These are phyloP conservation scores for Eimeria maxima DNA, from an alignment of 169 alveolate species.

Conservation along the genomic window DNA sequence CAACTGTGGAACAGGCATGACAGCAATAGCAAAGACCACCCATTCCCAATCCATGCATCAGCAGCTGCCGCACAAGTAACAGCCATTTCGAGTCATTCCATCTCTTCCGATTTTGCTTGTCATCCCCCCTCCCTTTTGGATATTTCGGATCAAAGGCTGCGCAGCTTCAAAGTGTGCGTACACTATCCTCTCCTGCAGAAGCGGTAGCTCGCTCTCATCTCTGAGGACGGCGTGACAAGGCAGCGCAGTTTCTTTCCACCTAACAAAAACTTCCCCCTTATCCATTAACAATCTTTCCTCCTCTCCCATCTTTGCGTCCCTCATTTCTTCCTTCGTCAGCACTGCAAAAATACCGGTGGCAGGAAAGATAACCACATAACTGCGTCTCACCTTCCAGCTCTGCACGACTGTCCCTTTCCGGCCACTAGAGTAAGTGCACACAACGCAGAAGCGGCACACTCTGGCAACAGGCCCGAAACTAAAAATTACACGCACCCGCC, in stretches of 20 bases:
- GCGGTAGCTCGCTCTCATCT: slow-evolving; percentile 32
- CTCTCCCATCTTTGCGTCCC: slow-evolving; percentile 26
- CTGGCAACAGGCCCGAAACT: not conserved
- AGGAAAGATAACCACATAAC: too few species aligned
- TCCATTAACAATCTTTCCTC: not conserved
- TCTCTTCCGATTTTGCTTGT: too few species aligned
- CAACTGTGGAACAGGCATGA: too few species aligned
- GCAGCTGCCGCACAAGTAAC: too few species aligned
- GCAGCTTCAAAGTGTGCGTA: not conserved
- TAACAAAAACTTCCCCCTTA: slow-evolving; percentile 10
- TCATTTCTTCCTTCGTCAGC: not conserved
- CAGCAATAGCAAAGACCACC: too few species aligned
- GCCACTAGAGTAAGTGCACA: not conserved
- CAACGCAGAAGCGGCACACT: not conserved
- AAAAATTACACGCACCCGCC: not conserved
- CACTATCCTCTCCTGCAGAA: slow-evolving; percentile 42
- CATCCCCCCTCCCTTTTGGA: too few species aligned
- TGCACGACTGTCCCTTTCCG: too few species aligned
- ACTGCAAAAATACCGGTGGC: not conserved
- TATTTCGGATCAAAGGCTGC: not conserved
- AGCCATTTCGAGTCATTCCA: too few species aligned
- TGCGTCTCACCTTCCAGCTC: too few species aligned
- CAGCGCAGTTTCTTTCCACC: slow-evolving; percentile 30
- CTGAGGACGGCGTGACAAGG: slow-evolving; percentile 63
- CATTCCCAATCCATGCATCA: too few species aligned